phyloP scores from a whole-genome alignment of 1,284 basidiomycete genomes.

The Sutorius eximius region DNA sequence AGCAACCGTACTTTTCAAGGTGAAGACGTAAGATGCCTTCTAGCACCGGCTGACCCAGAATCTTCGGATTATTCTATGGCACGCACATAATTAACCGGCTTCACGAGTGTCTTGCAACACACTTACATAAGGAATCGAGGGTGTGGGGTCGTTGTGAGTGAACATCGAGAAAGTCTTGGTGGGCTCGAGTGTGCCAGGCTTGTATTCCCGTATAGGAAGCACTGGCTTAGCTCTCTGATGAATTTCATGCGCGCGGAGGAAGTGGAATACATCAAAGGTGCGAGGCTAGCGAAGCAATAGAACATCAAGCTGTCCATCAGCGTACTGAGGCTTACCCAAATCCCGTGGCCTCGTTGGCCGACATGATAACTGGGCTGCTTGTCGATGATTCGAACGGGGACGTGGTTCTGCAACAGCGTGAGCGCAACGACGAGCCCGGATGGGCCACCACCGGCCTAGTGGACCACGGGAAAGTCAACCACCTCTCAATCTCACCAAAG shows the following conservation, averaged over 20 bases:
- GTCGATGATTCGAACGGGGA: constrained; percentile 41
- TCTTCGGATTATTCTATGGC: constrained; percentile 8
- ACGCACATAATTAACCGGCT: neutral
- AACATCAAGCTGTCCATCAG: neutral
- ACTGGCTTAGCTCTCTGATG: constrained; percentile 2
- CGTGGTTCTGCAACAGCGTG: constrained; percentile 42
- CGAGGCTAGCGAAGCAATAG: constrained; percentile 21
- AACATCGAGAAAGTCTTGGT: constrained; percentile 9
- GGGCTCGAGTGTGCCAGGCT: constrained; percentile 18
- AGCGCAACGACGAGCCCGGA: constrained; percentile 50
- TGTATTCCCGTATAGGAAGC: constrained; percentile 18
- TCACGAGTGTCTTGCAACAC: neutral
- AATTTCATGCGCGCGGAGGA: constrained; percentile 25
- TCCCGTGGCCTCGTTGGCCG: constrained; percentile 31
- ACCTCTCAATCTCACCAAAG: too few species aligned
- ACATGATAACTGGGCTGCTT: constrained; percentile 25
- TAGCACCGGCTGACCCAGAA: constrained; percentile 36
- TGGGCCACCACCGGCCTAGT: constrained; percentile 50
- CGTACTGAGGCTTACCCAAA: constrained; percentile 24
- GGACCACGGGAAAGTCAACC: neutral
- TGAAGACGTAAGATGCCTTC: constrained; percentile 15
- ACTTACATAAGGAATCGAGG: constrained; percentile 26
- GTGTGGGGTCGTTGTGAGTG: constrained; percentile 19
- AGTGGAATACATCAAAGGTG: constrained; percentile 32
- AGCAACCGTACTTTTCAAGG: constrained; percentile 17